Conservation (phyloP, 495 filamentous ascomycete species). For the Entonaema liquescens region DNA sequence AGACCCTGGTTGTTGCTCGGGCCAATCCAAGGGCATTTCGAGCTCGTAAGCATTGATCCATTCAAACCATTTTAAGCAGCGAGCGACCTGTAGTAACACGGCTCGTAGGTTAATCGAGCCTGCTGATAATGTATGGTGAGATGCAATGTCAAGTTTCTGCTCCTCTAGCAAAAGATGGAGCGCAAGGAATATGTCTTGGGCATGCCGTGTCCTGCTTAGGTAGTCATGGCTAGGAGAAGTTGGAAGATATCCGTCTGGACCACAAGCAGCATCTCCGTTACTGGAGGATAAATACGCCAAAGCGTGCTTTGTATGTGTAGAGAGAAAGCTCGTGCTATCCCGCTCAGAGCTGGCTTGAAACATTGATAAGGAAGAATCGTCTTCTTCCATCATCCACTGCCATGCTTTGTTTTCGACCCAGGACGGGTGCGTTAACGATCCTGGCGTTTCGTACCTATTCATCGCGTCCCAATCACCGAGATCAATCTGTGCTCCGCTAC, state of each 20-base stretch:
- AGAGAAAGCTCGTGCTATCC: constrained; percentile 54
- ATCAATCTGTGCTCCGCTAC: constrained; percentile 46
- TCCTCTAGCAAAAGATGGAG: constrained; percentile 90
- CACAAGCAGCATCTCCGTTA: constrained; percentile 59
- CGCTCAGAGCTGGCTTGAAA: constrained; percentile 31
- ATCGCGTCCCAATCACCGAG: constrained; percentile 51
- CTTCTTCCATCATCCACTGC: constrained; percentile 75
- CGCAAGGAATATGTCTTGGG: constrained; percentile 75
- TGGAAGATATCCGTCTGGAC: constrained; percentile 67
- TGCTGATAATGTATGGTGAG: constrained; percentile 62
- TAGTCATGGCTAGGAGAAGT: constrained; percentile 63
- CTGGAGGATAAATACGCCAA: constrained; percentile 63
- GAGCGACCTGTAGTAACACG: constrained; percentile 79
- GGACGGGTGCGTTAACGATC: constrained; percentile 64
- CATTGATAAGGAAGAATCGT: constrained; percentile 43
- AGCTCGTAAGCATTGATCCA: constrained; percentile 79
- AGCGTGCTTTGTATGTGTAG: constrained; percentile 47
- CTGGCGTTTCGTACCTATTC: constrained; percentile 47
- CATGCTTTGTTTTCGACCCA: constrained; percentile 76
- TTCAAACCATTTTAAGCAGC: constrained; percentile 82
- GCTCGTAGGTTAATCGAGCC: constrained; percentile 67
- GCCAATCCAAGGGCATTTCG: constrained; percentile 53
- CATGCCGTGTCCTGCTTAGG: constrained; percentile 64
- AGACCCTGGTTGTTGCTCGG: constrained; percentile 61
- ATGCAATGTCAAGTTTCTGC: constrained; percentile 78